Evolutionary conservation across 257 asterid genomes (phyloP).

Genomic region (Echium plantagineum): DNA sequence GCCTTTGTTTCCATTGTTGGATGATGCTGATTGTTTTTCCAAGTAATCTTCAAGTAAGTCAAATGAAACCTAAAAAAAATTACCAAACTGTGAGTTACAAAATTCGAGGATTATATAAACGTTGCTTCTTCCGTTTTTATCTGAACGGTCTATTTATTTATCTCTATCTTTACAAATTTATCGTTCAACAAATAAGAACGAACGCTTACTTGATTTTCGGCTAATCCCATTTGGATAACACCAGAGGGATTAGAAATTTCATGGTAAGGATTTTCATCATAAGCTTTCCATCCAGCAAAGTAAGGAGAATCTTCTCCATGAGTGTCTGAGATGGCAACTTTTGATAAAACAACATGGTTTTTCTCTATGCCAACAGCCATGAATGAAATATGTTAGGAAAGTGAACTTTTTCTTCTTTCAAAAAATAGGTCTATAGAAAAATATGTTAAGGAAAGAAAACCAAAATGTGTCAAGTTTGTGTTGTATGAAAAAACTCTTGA

Average conservation of each 20-base stretch:
- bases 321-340: conserved; percentile 55
- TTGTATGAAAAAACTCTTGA: conserved; percentile 6
- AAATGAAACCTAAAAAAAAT: conserved; percentile 57
- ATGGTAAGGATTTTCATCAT: conserved; percentile 69
- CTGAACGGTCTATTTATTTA: too few relatives aligned
- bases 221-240: conserved; percentile 91
- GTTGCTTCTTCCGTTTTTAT: too few relatives aligned
- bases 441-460: too few relatives aligned
- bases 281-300: conserved; percentile 93
- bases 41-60: conserved; percentile 67
- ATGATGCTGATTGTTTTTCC: conserved; percentile 33
- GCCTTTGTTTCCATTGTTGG: conserved; percentile 15
- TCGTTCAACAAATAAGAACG: too few relatives aligned
- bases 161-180: too few relatives aligned
- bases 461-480: too few relatives aligned
- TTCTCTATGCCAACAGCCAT: conserved; percentile 41
- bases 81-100: not conserved
- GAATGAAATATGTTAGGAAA: too few relatives aligned
- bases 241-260: conserved; percentile 50
- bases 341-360: conserved; percentile 35
- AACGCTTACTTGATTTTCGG: conserved; percentile 69
- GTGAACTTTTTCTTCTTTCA: not conserved
- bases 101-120: too few relatives aligned
- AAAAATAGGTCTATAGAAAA: too few relatives aligned
- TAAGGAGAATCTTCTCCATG: conserved; percentile 91